A percentile compares a stretch with the other conserved stretches of the same genome.
Evolutionary conservation across 139 green algal species (phyloP).

Genomic region (Dunaliella primolecta): DNA sequence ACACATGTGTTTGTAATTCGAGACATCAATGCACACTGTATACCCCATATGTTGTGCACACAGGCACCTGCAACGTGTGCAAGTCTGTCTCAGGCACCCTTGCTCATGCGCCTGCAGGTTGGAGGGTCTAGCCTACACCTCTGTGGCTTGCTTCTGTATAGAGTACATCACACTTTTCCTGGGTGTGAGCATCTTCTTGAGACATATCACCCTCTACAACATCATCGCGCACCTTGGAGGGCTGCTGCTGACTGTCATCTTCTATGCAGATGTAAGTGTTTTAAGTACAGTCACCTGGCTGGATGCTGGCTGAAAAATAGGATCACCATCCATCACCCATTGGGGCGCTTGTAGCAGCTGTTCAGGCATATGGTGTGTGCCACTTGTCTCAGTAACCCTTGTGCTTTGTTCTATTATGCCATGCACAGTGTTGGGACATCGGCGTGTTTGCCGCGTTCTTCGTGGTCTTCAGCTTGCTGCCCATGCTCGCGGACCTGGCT

Average conservation of each 20-base stretch:
- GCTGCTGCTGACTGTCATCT: conserved; percentile 31
- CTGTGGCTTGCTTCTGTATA: conserved; percentile 48
- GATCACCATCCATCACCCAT: too few relatives aligned
- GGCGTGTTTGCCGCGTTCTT: conserved; percentile 35
- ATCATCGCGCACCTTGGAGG: conserved; percentile 42
- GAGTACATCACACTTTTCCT: conserved; percentile 52
- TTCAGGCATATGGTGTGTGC: too few relatives aligned
- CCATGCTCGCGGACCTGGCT: conserved; percentile 35
- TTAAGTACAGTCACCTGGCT: too few relatives aligned
- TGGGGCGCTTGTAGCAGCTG: too few relatives aligned
- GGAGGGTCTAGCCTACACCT: conserved; percentile 28
- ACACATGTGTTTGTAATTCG: too few relatives aligned
- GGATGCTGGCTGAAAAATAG: too few relatives aligned
- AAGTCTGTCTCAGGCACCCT: too few relatives aligned
- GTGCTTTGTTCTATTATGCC: too few relatives aligned
- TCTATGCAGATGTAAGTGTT: conserved; percentile 38
- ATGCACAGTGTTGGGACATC: conserved; percentile 30
- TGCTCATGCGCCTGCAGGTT: conserved; percentile 35
- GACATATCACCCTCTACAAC: conserved; percentile 26
- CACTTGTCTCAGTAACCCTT: too few relatives aligned
- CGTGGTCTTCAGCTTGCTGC: conserved; percentile 31
- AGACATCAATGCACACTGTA: too few relatives aligned
- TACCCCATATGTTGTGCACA: too few relatives aligned
- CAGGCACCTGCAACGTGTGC: too few relatives aligned
- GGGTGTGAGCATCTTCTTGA: conserved; percentile 52